These are phyloP conservation scores for Pichia californica DNA, from an alignment of 805 yeast species.

Conservation along the genomic window DNA sequence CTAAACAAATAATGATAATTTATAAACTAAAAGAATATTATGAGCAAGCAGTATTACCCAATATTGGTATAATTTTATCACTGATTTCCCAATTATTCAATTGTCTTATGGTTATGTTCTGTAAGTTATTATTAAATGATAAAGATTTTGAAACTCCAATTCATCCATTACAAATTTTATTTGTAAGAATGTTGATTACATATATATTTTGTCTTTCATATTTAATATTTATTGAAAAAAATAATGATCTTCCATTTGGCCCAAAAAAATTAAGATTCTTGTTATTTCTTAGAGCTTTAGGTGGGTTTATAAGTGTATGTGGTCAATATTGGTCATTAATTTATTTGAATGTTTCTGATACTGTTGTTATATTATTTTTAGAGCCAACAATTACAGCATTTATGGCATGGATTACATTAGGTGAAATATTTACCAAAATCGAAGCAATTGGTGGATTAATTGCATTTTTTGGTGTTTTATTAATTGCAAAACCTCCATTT, in stretches of 20 bases:
- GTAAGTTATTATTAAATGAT: conserved; percentile 69
- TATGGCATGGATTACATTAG: conserved; percentile 59
- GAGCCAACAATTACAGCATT: conserved; percentile 73
- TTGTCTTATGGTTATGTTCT: conserved; percentile 67
- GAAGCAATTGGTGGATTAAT: conserved; percentile 66
- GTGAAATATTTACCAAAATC: conserved; percentile 56
- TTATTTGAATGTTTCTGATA: conserved; percentile 72
- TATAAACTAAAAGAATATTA: neutral
- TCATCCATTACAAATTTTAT: conserved; percentile 72
- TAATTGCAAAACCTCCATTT: conserved; percentile 78
- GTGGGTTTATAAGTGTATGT: conserved; percentile 78
- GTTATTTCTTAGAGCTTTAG: conserved; percentile 46
- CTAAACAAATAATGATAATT: neutral
- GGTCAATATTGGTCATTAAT: conserved; percentile 69
- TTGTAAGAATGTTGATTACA: conserved; percentile 73
- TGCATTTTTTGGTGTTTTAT: conserved; percentile 68
- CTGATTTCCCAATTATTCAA: conserved; percentile 66
- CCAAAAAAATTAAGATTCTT: conserved; percentile 7
- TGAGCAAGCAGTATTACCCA: conserved; percentile 14
- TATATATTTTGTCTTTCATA: conserved; percentile 49
- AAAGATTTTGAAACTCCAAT: conserved; percentile 52
- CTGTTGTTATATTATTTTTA: conserved; percentile 72
- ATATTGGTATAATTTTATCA: conserved; percentile 53
- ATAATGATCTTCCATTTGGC: conserved; percentile 48
- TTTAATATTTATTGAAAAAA: conserved; percentile 37